Percentiles rank a stretch among this genome's conserved stretches.
Conservation (phyloP, 2,329 filamentous ascomycete genomes). For the Hymenoscyphus albidus region DNA sequence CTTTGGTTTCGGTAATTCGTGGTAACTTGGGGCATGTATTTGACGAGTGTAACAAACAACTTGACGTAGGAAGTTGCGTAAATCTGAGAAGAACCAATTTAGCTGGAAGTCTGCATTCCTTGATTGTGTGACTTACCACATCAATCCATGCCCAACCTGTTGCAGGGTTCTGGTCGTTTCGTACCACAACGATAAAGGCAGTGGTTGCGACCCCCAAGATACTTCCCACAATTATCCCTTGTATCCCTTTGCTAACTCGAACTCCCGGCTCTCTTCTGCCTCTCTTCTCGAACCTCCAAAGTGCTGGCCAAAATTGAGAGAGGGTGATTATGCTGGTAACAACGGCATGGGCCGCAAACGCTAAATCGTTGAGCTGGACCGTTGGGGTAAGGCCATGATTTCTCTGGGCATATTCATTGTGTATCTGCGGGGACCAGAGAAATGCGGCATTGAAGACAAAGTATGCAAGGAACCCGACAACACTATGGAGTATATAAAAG, state of each 20-base stretch:
- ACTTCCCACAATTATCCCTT: constrained; percentile 67
- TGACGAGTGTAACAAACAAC: constrained; percentile 80
- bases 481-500: constrained; percentile 19
- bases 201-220: constrained; percentile 51
- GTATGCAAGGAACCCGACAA: constrained; percentile 68
- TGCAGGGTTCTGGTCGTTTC: constrained; percentile 39
- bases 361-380: constrained; percentile 84
- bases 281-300: constrained; percentile 73
- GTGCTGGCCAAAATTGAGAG: constrained; percentile 66
- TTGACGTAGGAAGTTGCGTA: constrained; percentile 83
- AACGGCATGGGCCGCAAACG: constrained; percentile 79
- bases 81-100: constrained; percentile 31
- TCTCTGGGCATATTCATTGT: constrained; percentile 76
- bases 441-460: constrained; percentile 37
- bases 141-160: constrained; percentile 60
- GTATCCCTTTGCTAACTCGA: constrained; percentile 57
- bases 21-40: constrained; percentile 85
- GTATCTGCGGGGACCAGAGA: constrained; percentile 74
- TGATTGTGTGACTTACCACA: constrained; percentile 37
- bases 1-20: constrained; percentile 82
- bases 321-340: constrained; percentile 68
- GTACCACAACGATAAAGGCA: constrained; percentile 42
- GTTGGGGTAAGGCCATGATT: constrained; percentile 74
- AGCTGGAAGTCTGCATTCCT: neutral
- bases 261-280: constrained; percentile 45